Conservation (phyloP, 2,329 filamentous ascomycete genomes). For the Pyrenophora graminea region DNA sequence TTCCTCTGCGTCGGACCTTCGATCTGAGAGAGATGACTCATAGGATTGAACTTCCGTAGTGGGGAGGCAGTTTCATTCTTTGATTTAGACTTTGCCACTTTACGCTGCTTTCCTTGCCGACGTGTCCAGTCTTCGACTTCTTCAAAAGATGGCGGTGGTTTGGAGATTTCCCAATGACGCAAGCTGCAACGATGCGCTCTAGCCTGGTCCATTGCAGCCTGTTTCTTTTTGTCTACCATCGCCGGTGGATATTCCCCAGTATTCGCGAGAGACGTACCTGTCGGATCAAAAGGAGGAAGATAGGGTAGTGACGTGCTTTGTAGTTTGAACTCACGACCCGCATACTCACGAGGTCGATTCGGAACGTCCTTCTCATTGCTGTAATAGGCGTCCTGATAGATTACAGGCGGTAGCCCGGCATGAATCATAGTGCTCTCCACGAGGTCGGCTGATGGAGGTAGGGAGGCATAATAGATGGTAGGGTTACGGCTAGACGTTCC, state of each 20-base stretch:
- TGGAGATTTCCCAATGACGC: constrained; percentile 76
- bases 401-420: constrained; percentile 65
- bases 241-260: constrained; percentile 58
- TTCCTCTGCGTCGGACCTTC: constrained; percentile 85
- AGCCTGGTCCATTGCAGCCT: constrained; percentile 57
- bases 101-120: constrained; percentile 36
- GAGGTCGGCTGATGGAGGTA: constrained; percentile 52
- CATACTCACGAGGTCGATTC: constrained; percentile 76
- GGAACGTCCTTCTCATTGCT: constrained; percentile 84
- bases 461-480: constrained; percentile 42
- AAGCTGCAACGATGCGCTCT: constrained; percentile 64
- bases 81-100: constrained; percentile 13
- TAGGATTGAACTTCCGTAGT: constrained; percentile 19
- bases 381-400: constrained; percentile 87
- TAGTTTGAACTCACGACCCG: constrained; percentile 81
- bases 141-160: constrained; percentile 68
- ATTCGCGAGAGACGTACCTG: constrained; percentile 60
- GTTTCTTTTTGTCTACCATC: constrained; percentile 56
- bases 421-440: constrained; percentile 61
- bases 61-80: constrained; percentile 14
- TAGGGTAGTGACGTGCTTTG: constrained; percentile 76
- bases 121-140: constrained; percentile 73
- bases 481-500: constrained; percentile 21
- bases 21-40: constrained; percentile 73
- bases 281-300: constrained; percentile 76